Base-by-base conservation (phyloP, 169 alveolate genomes). In the Theileria orientalis region DNA sequence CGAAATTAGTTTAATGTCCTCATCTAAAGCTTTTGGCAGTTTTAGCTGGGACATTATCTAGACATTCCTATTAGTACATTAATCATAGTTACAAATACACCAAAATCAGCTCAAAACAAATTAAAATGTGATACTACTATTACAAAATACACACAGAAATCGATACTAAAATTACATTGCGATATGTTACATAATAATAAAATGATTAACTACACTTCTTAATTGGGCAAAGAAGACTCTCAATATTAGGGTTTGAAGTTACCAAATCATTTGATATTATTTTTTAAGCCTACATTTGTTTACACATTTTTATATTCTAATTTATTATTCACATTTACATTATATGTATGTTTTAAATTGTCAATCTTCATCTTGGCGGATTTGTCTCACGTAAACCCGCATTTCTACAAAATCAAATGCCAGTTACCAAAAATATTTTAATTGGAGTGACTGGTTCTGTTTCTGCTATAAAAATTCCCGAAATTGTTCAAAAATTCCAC, bases 371-470 rank as follows among this genome's bases (percentile, higher is more conserved):
- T 14, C 19, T 49, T 49, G 60, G 60, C 19, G 19, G 35, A 49
- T 49, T 27, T 49, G 19, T 13, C 60, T 13, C 13, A 29, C 60
- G 25, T 21, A 21, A 49, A 13, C 25, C 9, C 25, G 19, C 25
- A 21, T 32, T 2, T 16, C 7, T 32, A 49, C 0, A 49, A 49
- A 49, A 21, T 37, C 74, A 27, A 7, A 75, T 69, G 78, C 32
- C 66, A 69, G 14, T 8, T 30, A 52, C 21, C n/a, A 76, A 62
- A 83, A 87, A 91, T 32, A 21, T 93, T 7, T 75, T 93, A 46
- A 73, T 93, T 37, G 97, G 96, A 1, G 82, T 92, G 16, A 85
- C 94, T 3, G 98, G 96, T 2, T 90, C 96, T 51, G 93, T 94
- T n/a, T 96, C 98, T 25, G 91, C 95, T 11, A 90, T 93, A n/a